These are phyloP conservation scores for Pilatotrama ljubarskyi DNA, from an alignment of 768 basidiomycete species.

Conservation along the genomic window DNA sequence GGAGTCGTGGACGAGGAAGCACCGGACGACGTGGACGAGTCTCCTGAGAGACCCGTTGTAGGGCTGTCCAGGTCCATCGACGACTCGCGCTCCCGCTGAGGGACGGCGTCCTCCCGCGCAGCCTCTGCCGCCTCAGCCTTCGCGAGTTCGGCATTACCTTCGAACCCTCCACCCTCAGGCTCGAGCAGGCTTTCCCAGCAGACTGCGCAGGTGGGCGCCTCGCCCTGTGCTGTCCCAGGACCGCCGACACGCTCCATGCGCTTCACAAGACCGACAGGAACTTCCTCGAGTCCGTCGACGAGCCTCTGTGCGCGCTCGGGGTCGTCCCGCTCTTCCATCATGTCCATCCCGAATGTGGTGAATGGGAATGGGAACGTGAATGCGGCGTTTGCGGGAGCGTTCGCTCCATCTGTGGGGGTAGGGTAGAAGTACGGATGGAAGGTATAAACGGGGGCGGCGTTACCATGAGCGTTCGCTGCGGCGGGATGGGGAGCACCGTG, in stretches of 20 bases:
- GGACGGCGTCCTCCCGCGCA: constrained; percentile 10
- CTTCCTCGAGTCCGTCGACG: constrained; percentile 62
- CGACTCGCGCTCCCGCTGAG: constrained; percentile 15
- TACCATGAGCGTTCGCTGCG: constrained; percentile 21
- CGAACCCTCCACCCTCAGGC: constrained; percentile 40
- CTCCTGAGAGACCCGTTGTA: neutral
- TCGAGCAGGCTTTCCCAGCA: constrained; percentile 73
- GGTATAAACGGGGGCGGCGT: neutral
- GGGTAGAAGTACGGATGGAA: constrained; percentile 8
- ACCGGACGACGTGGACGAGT: constrained; percentile 12
- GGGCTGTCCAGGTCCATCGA: constrained; percentile 19
- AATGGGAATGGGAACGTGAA: constrained; percentile 27
- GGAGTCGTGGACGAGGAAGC: constrained; percentile 7
- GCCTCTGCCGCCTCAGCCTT: constrained; percentile 13
- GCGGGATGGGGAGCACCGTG: constrained; percentile 7
- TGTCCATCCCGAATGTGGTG: constrained; percentile 25
- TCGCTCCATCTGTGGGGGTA: constrained; percentile 10
- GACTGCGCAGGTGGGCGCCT: constrained; percentile 60
- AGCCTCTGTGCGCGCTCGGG: constrained; percentile 67
- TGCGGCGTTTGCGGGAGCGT: constrained; percentile 9
- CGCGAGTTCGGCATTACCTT: constrained; percentile 14
- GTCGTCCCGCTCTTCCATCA: constrained; percentile 49
- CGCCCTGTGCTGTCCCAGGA: constrained; percentile 24
- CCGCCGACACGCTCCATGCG: constrained; percentile 57
- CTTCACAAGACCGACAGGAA: constrained; percentile 65